Evolutionary conservation across 73 alveolate species (phyloP), one percentile per base, ranked within the genome.

Genomic region (Paramecium pentaurelia): DNA sequence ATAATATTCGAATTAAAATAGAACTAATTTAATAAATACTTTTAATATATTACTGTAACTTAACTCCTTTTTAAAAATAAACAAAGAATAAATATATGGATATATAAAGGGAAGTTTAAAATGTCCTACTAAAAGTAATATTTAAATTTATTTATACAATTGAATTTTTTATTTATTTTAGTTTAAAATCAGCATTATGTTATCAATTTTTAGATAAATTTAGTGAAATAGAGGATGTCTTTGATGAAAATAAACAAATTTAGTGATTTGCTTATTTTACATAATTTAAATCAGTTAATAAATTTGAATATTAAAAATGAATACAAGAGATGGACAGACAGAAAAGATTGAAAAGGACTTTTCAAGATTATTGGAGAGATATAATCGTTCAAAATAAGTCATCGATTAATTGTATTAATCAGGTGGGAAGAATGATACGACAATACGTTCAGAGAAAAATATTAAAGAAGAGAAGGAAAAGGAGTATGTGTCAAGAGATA

Each of bases 301-400:
- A 73, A 36, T 73, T 73, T 54, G 70, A 54, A 47, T 38, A 45
- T 80, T 40, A 42, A 44, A 75, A 75, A 75, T 75, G 88, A 75
- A 75, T 42, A 6, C 36, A 32, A 45, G 77, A 10, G 58, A 80
- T 34, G 91, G 58, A 27, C 18, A 49, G 5, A 44, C 47, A 80
- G 77, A 80, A 27, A 80, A 80, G 45, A 80, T 80, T 47, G 91
- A 80, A 27, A 44, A 80, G 34, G 91, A 80, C 58, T 80, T 80
- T 64, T 80, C 91, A 44, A 40, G 91, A n/a, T 36, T 80, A 9
- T 28, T 80, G 71, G 91, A 80, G 16, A 42, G 91, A 80, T 80
- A 80, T 20, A 40, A 80, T 42, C 71, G 91, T 8, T 80, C 91
- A 44, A 80, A 47, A 80, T 80, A 80, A 47, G 91, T 80, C 32